phyloP scores from a whole-genome alignment of 2,329 filamentous ascomycete species.

The Colletotrichum lindemuthianum region DNA sequence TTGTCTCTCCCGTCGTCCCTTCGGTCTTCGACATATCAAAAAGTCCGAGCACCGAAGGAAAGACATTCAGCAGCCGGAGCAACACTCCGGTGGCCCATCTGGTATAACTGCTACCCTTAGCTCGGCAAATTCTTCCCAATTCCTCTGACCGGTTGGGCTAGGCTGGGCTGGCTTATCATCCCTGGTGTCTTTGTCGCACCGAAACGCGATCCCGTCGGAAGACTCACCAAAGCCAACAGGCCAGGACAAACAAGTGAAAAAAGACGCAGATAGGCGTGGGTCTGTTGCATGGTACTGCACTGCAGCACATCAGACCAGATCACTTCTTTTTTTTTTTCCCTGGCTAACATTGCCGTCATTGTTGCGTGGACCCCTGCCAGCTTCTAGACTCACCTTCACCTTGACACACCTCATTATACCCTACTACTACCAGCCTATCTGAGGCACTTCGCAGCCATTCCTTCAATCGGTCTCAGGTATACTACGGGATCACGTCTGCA shows the following conservation, averaged over 20 bases:
- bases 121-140: not conserved
- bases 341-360: slow-evolving; percentile 4
- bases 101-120: not conserved
- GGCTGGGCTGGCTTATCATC: not conserved
- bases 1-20: slow-evolving; percentile 13
- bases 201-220: slow-evolving; percentile 2
- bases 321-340: not conserved
- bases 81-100: slow-evolving; percentile 17
- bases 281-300: not conserved
- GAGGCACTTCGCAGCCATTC: not conserved
- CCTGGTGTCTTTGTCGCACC: not conserved
- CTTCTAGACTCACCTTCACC: slow-evolving; percentile 2
- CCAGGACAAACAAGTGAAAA: not conserved
- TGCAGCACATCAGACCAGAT: not conserved
- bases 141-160: not conserved
- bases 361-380: slow-evolving; percentile 19
- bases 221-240: not conserved
- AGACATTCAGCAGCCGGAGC: not conserved
- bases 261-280: slow-evolving; percentile 4
- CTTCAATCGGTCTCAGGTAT: not conserved
- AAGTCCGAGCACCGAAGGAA: slow-evolving; percentile 25
- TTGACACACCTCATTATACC: not conserved
- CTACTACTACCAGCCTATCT: not conserved
- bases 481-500: not conserved
- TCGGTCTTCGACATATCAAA: slow-evolving; percentile 6